Conservation (phyloP, 495 filamentous ascomycete species). For the Podospora anserina region DNA sequence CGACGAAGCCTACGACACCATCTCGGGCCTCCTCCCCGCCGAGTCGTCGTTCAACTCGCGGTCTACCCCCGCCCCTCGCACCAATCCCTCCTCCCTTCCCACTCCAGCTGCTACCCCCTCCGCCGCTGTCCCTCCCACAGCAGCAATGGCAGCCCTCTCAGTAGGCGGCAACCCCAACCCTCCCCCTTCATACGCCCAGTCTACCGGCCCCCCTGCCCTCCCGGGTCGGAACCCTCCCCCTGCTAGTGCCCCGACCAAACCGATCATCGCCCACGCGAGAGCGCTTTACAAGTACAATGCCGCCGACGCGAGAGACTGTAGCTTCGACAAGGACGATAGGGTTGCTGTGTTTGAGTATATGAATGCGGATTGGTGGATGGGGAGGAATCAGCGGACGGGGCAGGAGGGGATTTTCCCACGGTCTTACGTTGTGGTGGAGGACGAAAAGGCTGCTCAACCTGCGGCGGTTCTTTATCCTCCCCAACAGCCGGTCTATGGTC, state of each 20-base stretch:
- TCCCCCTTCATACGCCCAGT: slow-evolving; percentile 50
- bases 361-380: slow-evolving; percentile 97
- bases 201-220: slow-evolving; percentile 51
- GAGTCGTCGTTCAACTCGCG: slow-evolving; percentile 55
- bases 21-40: slow-evolving; percentile 69
- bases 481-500: slow-evolving; percentile 13
- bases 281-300: slow-evolving; percentile 82
- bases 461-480: slow-evolving; percentile 15
- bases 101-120: slow-evolving; percentile 31
- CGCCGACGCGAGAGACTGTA: slow-evolving; percentile 73
- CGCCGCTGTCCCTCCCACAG: slow-evolving; percentile 36
- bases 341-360: slow-evolving; percentile 82
- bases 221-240: slow-evolving; percentile 50
- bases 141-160: slow-evolving; percentile 45
- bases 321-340: slow-evolving; percentile 69
- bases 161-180: slow-evolving; percentile 35
- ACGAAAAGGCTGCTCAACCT: slow-evolving; percentile 17
- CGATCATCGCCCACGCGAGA: slow-evolving; percentile 64
- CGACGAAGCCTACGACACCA: slow-evolving; percentile 63
- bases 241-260: slow-evolving; percentile 46
- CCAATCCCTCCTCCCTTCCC: slow-evolving; percentile 31
- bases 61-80: slow-evolving; percentile 33
- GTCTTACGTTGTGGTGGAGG: slow-evolving; percentile 69
- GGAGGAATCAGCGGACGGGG: slow-evolving; percentile 73
- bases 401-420: slow-evolving; percentile 87